Evolutionary conservation across 768 basidiomycete species (phyloP).

Genomic region (Phanerodontia chrysosporium): DNA sequence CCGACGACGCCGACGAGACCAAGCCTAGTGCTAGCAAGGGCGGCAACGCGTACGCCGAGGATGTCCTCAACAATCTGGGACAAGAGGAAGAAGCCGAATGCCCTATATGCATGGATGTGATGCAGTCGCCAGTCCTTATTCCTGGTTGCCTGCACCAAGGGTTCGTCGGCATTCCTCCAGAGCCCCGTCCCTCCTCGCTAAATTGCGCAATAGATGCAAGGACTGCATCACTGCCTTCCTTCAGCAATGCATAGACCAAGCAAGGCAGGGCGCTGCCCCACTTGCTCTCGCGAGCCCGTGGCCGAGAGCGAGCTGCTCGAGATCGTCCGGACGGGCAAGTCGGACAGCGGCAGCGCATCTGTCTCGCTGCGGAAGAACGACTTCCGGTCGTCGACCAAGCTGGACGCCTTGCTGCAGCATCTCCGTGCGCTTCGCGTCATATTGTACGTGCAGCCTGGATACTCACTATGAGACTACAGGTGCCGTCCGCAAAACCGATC

Average conservation of each 20-base stretch:
- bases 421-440: too few relatives aligned
- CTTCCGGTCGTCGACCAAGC: slow-evolving; percentile 87
- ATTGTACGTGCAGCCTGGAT: too few relatives aligned
- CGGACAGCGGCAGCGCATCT: slow-evolving; percentile 20
- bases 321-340: slow-evolving; percentile 43
- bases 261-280: slow-evolving; percentile 74
- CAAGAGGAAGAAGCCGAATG: slow-evolving; percentile 56
- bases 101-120: slow-evolving; percentile 76
- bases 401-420: slow-evolving; percentile 75
- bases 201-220: slow-evolving; percentile 59
- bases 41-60: slow-evolving; percentile 50
- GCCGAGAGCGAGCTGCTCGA: slow-evolving; percentile 62
- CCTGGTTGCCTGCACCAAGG: slow-evolving; percentile 76
- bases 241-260: slow-evolving; percentile 60
- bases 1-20: background rate
- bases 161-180: slow-evolving; percentile 35
- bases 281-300: slow-evolving; percentile 68
- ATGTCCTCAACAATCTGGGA: slow-evolving; percentile 57
- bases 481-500: slow-evolving; percentile 28
- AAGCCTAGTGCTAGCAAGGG: slow-evolving; percentile 1
- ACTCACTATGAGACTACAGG: too few relatives aligned
- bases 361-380: slow-evolving; percentile 73
- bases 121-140: slow-evolving; percentile 66
- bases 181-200: background rate
- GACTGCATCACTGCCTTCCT: slow-evolving; percentile 83